Conservation (phyloP, 495 filamentous ascomycete genomes). For the Aeminium ludgeri region DNA sequence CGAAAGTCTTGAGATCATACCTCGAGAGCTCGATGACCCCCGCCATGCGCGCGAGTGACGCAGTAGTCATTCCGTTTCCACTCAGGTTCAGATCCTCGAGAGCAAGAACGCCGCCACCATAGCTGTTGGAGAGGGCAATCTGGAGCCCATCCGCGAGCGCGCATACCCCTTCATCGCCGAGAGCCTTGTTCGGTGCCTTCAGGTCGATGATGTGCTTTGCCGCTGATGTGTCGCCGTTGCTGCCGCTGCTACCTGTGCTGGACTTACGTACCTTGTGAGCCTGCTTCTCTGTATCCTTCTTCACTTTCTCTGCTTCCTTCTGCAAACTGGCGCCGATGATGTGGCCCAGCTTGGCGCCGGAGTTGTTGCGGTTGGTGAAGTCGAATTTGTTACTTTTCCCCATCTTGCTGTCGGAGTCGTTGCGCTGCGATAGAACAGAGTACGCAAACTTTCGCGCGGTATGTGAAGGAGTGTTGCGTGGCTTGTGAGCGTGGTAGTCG, state of each 20-base stretch:
- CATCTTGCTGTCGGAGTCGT: conserved; percentile 5
- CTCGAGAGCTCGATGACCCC: conserved; percentile 25
- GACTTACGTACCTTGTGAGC: conserved; percentile 6
- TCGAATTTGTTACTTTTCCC: conserved; percentile 17
- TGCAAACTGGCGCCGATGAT: conserved; percentile 32
- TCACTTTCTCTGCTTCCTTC: conserved; percentile 14
- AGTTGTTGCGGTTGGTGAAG: conserved; percentile 14
- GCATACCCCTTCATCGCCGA: conserved; percentile 30
- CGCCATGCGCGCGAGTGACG: conserved; percentile 25
- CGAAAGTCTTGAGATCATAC: conserved; percentile 32
- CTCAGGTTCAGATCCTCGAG: conserved; percentile 33
- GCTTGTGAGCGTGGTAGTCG: no score
- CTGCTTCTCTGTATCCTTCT: conserved; percentile 7
- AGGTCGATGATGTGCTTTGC: conserved; percentile 31
- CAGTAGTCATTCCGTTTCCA: conserved; percentile 27
- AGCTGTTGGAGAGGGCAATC: conserved; percentile 22
- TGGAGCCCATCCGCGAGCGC: conserved; percentile 29
- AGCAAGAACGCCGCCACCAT: conserved; percentile 21
- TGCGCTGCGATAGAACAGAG: no score
- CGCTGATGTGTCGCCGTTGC: conserved; percentile 15
- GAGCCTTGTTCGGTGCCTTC: conserved; percentile 27
- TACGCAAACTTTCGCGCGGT: no score
- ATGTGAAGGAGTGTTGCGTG: no score
- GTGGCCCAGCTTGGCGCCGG: conserved; percentile 29
- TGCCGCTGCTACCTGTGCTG: conserved; percentile 3